These are phyloP conservation scores for Zygoascus ofunaensis DNA, from an alignment of 805 yeast genomes.

Conservation along the genomic window DNA sequence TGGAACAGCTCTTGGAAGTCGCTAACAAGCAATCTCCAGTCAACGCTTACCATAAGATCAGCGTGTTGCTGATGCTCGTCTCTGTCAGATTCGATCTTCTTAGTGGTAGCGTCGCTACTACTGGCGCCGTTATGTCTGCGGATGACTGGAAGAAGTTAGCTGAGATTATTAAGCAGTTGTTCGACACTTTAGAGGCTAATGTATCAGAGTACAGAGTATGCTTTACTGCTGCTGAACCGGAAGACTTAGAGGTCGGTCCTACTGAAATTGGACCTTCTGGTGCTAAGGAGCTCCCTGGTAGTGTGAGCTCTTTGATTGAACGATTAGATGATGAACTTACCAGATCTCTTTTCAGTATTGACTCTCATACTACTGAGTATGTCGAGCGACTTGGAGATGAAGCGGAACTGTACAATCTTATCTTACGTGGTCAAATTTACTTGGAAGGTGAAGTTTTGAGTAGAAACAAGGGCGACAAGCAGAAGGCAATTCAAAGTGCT, in stretches of 20 bases:
- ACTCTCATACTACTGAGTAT: conserved; percentile 93
- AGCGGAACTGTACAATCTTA: conserved; percentile 58
- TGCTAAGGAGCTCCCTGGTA: conserved; percentile 67
- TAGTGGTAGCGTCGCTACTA: conserved; percentile 31
- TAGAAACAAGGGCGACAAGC: conserved; percentile 17
- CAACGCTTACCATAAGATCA: conserved; percentile 65
- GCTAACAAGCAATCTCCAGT: conserved; percentile 28
- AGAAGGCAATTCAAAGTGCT: conserved; percentile 9
- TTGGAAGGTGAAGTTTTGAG: conserved; percentile 48
- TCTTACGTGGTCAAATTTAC: conserved; percentile 80
- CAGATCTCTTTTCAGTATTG: conserved; percentile 76
- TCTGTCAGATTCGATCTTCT: conserved; percentile 71
- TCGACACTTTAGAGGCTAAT: conserved; percentile 61
- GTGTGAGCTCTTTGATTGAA: conserved; percentile 78
- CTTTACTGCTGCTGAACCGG: conserved; percentile 78
- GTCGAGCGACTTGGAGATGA: conserved; percentile 86
- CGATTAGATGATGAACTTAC: conserved; percentile 92
- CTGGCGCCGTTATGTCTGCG: conserved; percentile 63
- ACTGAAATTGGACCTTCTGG: conserved; percentile 50
- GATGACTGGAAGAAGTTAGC: conserved; percentile 72
- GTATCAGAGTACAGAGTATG: conserved; percentile 51
- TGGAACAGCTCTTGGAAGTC: conserved; percentile 49
- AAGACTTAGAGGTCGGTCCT: conserved; percentile 56
- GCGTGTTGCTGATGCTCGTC: conserved; percentile 69
- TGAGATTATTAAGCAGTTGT: conserved; percentile 50